These are phyloP conservation scores for Phytophthora europaea DNA, from an alignment of 352 stramenopile genomes.

Conservation along the genomic window DNA sequence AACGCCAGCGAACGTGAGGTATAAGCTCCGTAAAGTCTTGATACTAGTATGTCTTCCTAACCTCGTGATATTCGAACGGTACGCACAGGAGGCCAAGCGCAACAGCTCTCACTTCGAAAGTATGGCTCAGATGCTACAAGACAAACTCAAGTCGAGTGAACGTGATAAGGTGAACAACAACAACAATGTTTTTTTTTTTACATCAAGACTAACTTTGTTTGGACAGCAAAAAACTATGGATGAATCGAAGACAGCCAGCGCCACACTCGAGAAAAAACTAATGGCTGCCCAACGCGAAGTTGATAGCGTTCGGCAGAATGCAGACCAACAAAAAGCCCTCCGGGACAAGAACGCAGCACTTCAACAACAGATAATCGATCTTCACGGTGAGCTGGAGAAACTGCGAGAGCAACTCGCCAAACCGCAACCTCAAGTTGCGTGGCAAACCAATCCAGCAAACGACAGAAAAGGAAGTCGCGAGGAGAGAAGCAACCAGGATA, in stretches of 20 bases:
- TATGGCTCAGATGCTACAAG: conserved; percentile 22
- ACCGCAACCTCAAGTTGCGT: conserved; percentile 14
- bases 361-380: conserved; percentile 34
- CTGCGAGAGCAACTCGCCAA: conserved; percentile 6
- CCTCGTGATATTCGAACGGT: background rate
- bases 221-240: conserved; percentile 40
- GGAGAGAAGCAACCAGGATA: conserved; percentile 54
- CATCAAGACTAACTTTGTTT: background rate
- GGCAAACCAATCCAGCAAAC: conserved; percentile 14
- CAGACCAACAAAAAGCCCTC: conserved; percentile 25
- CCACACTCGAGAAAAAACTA: conserved; percentile 34
- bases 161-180: conserved; percentile 29
- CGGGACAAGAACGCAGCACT: conserved; percentile 32
- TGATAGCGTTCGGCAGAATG: conserved; percentile 20
- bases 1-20: conserved; percentile 57
- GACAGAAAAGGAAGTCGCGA: conserved; percentile 4
- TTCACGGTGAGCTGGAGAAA: conserved; percentile 39
- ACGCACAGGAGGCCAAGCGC: conserved; percentile 23
- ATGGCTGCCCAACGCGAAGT: conserved; percentile 22
- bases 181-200: background rate
- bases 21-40: background rate
- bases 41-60: background rate
- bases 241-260: conserved; percentile 42
- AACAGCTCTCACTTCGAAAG: conserved; percentile 26
- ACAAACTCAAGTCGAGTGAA: conserved; percentile 17